Evolutionary conservation across 495 filamentous ascomycete genomes (phyloP).

Genomic region (Acidiella bohemica): DNA sequence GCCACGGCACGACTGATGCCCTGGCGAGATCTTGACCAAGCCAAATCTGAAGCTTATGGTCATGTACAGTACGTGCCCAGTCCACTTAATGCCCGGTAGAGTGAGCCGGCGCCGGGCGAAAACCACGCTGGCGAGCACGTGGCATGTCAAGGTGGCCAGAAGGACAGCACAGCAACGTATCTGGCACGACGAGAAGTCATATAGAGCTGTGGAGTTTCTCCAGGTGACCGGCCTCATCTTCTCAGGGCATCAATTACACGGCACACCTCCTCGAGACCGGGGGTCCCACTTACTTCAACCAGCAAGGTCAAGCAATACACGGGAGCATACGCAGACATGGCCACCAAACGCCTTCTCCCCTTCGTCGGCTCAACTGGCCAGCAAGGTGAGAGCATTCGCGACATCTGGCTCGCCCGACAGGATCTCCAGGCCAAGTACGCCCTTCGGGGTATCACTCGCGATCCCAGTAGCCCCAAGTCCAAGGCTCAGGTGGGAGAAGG

Average conservation of each 20-base stretch:
- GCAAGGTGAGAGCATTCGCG: slow-evolving; percentile 5
- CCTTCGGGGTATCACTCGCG: slow-evolving; percentile 22
- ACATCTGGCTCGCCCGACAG: neutral
- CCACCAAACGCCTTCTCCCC: neutral
- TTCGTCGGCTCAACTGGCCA: slow-evolving; percentile 6
- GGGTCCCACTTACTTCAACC: no score
- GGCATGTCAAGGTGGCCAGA: no score
- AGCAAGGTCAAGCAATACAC: neutral
- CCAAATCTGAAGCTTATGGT: neutral
- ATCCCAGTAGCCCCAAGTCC: slow-evolving; percentile 34
- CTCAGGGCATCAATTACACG: no score
- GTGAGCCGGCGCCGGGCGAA: no score
- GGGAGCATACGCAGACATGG: neutral
- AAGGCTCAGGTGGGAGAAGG: slow-evolving; percentile 28
- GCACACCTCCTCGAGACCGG: no score
- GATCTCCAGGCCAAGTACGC: slow-evolving; percentile 11
- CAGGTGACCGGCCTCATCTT: no score
- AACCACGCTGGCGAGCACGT: no score
- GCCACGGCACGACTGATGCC: neutral
- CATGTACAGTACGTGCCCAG: neutral
- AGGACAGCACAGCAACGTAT: no score
- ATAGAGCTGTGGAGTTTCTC: no score
- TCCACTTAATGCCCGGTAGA: neutral
- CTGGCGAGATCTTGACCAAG: neutral
- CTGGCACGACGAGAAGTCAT: no score